Percentiles rank a stretch among this genome's conserved stretches.
phyloP scores from a whole-genome alignment of 768 basidiomycete genomes.

The Favolaschia claudopus region DNA sequence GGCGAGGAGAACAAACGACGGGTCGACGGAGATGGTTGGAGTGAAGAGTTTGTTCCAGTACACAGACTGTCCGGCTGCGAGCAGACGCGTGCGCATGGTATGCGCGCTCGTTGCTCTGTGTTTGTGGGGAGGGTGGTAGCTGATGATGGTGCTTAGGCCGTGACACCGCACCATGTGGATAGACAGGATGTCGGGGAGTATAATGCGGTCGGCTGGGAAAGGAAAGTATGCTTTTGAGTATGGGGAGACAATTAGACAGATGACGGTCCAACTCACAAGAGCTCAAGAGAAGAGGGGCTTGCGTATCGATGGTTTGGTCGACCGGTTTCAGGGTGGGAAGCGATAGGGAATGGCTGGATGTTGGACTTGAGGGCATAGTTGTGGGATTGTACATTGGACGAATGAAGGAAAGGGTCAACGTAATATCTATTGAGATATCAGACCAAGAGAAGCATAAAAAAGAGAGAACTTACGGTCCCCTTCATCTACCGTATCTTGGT shows the following conservation, averaged over 20 bases:
- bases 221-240: background rate
- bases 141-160: slow-evolving; percentile 49
- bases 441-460: too few relatives aligned
- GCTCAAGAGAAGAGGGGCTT: slow-evolving; percentile 52
- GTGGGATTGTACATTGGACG: slow-evolving; percentile 45
- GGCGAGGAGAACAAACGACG: slow-evolving; percentile 61
- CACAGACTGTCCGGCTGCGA: slow-evolving; percentile 48
- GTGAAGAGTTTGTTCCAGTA: slow-evolving; percentile 55
- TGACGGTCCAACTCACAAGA: too few relatives aligned
- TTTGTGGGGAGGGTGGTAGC: slow-evolving; percentile 47
- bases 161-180: slow-evolving; percentile 60
- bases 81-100: slow-evolving; percentile 44
- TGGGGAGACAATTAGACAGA: background rate
- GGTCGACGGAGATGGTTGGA: slow-evolving; percentile 45
- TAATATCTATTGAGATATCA: slow-evolving; percentile 55
- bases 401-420: slow-evolving; percentile 61
- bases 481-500: slow-evolving; percentile 52
- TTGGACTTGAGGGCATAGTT: slow-evolving; percentile 30
- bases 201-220: slow-evolving; percentile 36
- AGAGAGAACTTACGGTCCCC: slow-evolving; percentile 44
- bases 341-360: slow-evolving; percentile 22
- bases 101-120: slow-evolving; percentile 44
- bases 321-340: slow-evolving; percentile 14
- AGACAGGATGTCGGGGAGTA: slow-evolving; percentile 58
- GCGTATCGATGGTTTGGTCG: slow-evolving; percentile 58